Percentiles rank a stretch among this genome's conserved stretches.
Evolutionary conservation across 148 eudicot genomes (phyloP).

Genomic region (Cornus controversa): DNA sequence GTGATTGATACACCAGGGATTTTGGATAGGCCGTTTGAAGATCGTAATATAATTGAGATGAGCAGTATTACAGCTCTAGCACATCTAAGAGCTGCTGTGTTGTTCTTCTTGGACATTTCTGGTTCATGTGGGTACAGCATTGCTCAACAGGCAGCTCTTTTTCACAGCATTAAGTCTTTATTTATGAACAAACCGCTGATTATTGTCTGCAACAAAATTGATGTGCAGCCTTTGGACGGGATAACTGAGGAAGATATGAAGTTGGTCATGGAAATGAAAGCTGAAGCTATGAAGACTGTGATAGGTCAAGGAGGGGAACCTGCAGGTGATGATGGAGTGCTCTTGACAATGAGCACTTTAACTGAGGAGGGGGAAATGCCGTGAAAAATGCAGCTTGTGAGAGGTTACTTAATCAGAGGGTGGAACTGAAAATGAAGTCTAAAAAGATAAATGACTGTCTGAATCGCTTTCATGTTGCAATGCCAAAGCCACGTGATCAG

Average conservation of each 20-base stretch:
- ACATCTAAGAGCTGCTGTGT: conserved; percentile 86
- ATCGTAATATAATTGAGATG: conserved; percentile 55
- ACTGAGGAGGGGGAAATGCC: conserved; percentile 41
- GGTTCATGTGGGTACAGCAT: conserved; percentile 89
- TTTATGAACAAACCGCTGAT: conserved; percentile 86
- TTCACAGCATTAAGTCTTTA: conserved; percentile 83
- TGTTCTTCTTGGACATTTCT: conserved; percentile 84
- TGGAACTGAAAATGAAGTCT: conserved; percentile 53
- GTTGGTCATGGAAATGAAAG: conserved; percentile 43
- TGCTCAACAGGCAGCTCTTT: conserved; percentile 88
- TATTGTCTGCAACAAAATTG: conserved; percentile 54
- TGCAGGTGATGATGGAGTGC: conserved; percentile 32
- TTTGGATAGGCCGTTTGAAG: conserved; percentile 54
- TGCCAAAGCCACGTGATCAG: conserved; percentile 48
- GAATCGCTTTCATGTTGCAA: conserved; percentile 48
- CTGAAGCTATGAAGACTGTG: conserved; percentile 48
- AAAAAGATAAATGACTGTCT: conserved; percentile 53
- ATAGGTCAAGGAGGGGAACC: conserved; percentile 49
- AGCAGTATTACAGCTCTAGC: conserved; percentile 67
- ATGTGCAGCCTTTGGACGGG: conserved; percentile 39
- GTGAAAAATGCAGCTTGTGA: conserved; percentile 56
- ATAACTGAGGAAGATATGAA: conserved; percentile 45
- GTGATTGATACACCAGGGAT: conserved; percentile 57
- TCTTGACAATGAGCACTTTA: conserved; percentile 20
- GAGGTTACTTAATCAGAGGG: conserved; percentile 49